phyloP scores from a whole-genome alignment of 257 asterid genomes.

The Nicotiana paniculata region DNA sequence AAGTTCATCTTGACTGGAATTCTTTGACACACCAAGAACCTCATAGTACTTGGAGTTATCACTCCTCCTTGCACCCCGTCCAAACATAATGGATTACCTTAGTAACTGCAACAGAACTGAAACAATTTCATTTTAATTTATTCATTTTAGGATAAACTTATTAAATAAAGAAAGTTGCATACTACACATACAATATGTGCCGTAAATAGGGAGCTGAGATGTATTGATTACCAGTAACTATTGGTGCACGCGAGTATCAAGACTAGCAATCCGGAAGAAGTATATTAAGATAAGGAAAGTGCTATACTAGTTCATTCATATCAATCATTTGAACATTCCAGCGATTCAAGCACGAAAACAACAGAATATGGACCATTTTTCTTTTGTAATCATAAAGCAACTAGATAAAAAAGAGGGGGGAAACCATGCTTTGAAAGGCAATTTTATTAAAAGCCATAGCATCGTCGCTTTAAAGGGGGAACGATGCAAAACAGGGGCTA shows the following conservation, averaged over 20 bases:
- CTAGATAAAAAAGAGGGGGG: neutral
- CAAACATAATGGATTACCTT: conserved; percentile 27
- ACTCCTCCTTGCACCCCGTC: conserved; percentile 32
- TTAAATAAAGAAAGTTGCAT: neutral
- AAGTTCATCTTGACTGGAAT: conserved; percentile 40
- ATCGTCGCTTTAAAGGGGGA: neutral
- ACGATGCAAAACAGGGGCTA: neutral
- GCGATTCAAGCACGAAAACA: neutral
- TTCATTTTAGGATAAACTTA: neutral
- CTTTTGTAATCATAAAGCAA: neutral
- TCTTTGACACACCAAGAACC: conserved; percentile 36
- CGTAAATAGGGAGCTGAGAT: neutral
- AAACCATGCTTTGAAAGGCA: neutral
- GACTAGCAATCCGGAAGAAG: neutral
- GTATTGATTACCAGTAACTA: neutral
- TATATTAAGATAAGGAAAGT: neutral
- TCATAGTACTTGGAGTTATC: conserved; percentile 39
- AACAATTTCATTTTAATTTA: neutral
- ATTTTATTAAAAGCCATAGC: neutral
- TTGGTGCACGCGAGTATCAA: neutral
- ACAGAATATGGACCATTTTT: neutral
- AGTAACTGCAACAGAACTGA: neutral
- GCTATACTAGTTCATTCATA: no score
- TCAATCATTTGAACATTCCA: neutral
- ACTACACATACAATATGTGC: neutral